Conservation (phyloP, 139 green algal species). For the Pleodorina starrii region DNA sequence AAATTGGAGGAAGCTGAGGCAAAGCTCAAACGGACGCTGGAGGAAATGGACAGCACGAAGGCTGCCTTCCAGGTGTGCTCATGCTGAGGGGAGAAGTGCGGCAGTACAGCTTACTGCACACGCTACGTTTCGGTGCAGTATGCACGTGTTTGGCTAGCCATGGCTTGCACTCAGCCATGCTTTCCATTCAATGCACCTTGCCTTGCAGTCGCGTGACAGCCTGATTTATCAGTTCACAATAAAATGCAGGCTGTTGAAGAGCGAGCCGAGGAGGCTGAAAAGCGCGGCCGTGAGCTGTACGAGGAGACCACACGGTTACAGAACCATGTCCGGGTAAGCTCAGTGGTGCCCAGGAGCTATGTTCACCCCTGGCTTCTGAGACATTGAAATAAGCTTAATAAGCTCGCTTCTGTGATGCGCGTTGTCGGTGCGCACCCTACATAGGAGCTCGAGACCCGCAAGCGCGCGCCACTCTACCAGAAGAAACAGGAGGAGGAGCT, state of each 20-base stretch:
- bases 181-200: neutral
- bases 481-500: slow-evolving; percentile 93
- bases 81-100: no score
- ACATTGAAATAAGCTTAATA: no score
- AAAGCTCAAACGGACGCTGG: slow-evolving; percentile 54
- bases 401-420: no score
- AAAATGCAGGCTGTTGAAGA: slow-evolving; percentile 56
- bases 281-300: slow-evolving; percentile 67
- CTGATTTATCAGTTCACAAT: no score
- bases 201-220: neutral
- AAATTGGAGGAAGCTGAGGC: slow-evolving; percentile 39
- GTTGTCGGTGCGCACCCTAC: no score
- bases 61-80: no score
- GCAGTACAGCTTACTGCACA: no score
- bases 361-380: no score
- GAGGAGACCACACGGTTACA: slow-evolving; percentile 78
- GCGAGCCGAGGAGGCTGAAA: slow-evolving; percentile 51
- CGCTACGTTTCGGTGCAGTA: no score
- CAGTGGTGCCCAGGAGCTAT: no score
- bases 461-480: slow-evolving; percentile 90
- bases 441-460: slow-evolving; percentile 87
- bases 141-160: no score
- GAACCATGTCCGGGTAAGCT: slow-evolving; percentile 72
- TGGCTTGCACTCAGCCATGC: no score
- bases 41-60: slow-evolving; percentile 37